These are phyloP conservation scores for Wallacemonas collosoma DNA, from an alignment of 208 protist species.

Conservation along the genomic window DNA sequence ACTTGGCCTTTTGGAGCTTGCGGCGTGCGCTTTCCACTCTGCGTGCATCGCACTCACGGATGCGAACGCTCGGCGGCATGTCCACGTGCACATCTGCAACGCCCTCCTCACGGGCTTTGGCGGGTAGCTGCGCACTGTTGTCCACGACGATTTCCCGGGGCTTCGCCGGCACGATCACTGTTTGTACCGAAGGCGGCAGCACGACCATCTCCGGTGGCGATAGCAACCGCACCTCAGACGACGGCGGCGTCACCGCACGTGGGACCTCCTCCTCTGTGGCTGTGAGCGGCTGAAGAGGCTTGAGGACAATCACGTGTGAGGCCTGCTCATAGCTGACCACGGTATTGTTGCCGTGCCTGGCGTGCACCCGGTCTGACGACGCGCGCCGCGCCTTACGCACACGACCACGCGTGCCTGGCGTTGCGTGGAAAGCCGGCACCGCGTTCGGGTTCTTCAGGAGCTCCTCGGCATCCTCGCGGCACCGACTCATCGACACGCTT, in stretches of 20 bases:
- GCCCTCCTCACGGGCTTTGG: neutral
- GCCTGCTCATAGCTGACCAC: neutral
- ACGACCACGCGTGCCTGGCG: slow-evolving; percentile 11
- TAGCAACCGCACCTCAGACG: neutral
- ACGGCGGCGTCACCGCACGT: neutral
- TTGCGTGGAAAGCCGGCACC: slow-evolving; percentile 25
- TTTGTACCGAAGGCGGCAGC: neutral
- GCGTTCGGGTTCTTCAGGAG: slow-evolving; percentile 25
- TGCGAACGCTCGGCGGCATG: slow-evolving; percentile 13
- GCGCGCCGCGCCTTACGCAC: slow-evolving; percentile 6
- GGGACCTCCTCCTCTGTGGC: neutral
- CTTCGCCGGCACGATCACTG: slow-evolving; percentile 6
- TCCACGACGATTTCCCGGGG: slow-evolving; percentile 13
- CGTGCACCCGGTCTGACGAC: slow-evolving; percentile 10
- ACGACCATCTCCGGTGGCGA: neutral
- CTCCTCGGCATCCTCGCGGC: slow-evolving; percentile 19
- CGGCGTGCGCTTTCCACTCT: slow-evolving; percentile 9
- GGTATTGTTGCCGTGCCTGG: slow-evolving; percentile 11
- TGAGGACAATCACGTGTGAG: slow-evolving; percentile 12
- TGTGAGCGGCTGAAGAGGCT: neutral
- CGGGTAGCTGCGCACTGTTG: neutral
- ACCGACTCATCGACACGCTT: slow-evolving; percentile 16
- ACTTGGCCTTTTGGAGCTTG: neutral
- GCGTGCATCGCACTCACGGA: slow-evolving; percentile 7
- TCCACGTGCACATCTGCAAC: slow-evolving; percentile 9